These are phyloP conservation scores for Carallia pectinifolia DNA, from an alignment of 345 rosid genomes.

Conservation along the genomic window DNA sequence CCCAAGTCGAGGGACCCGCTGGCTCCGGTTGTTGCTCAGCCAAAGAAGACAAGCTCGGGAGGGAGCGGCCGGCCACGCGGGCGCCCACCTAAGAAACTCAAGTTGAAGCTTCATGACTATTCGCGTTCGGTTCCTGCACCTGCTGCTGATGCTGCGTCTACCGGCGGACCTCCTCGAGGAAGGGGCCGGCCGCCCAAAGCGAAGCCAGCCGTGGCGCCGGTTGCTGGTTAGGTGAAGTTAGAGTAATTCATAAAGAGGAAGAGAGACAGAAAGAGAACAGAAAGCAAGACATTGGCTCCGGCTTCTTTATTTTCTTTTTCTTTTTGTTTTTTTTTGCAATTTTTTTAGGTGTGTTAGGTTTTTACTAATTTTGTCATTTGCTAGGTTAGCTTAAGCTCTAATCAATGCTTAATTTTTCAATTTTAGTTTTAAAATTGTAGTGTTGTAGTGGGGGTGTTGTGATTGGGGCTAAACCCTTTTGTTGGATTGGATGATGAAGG, in stretches of 20 bases:
- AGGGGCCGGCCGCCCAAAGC: conserved; percentile 84
- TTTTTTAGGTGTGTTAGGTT: conserved; percentile 15
- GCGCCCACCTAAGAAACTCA: conserved; percentile 58
- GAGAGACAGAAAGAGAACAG: conserved; percentile 2
- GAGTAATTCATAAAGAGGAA: neutral
- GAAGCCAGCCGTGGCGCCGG: conserved; percentile 63
- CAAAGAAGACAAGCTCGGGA: conserved; percentile 12
- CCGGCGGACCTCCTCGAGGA: conserved; percentile 44
- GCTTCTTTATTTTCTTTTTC: conserved; percentile 14
- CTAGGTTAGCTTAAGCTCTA: conserved; percentile 3
- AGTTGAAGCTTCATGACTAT: too few relatives aligned
- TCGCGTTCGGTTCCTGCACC: conserved; percentile 18
- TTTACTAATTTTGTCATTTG: conserved; percentile 16
- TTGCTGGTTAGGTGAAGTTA: conserved; percentile 43
- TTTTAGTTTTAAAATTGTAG: conserved; percentile 8
- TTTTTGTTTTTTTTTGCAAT: conserved; percentile 1
- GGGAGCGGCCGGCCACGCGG: conserved; percentile 55
- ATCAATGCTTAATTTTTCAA: neutral
- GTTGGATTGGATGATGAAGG: conserved; percentile 1
- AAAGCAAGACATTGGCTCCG: neutral
- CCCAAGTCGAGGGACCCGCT: conserved; percentile 53
- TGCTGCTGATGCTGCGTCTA: conserved; percentile 17
- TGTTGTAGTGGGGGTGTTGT: conserved; percentile 5
- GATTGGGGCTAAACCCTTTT: neutral
- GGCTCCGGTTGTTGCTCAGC: conserved; percentile 23